Base-by-base conservation (phyloP, 2,329 filamentous ascomycete genomes). In the Pseudogymnoascus verrucosus region DNA sequence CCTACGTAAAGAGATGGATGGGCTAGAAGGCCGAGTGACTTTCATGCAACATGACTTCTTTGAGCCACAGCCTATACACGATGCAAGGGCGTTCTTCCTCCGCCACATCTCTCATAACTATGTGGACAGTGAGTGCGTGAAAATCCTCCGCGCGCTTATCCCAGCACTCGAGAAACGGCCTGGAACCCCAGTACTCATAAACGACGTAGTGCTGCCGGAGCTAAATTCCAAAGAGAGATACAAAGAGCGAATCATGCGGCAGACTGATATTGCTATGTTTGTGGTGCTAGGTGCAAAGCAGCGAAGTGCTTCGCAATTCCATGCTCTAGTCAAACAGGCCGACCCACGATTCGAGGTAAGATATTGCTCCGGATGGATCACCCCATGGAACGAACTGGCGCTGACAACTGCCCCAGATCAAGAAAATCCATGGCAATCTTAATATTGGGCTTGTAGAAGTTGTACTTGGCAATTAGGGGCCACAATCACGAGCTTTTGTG, bases 41-140 rank as follows among this genome's bases (percentile, higher is more conserved):
- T 76, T 75, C 63, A 63, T 69, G 57, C 60, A 67, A 12, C 74
- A 77, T 62, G 71, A 76, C 65, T 77, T 78, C 67, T 77, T 77
- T 65, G 62, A 68, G 23, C 64, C 70, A 6, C 75, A 78, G 65
- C 73, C 75, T 0, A 51, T 72, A 5, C 64, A 68, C 8, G 63
- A 69, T 12, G 72, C 73, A 7, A 65, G 69, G 44, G 70, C 72
- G 4, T 78, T 77, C 65, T 68, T 75, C 21, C 72, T 77, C 36
- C 72, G 76, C 23, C 73, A 71, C 65, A 71, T 77, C 10, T 66
- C 78, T 23, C 77, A 79, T 65, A 77, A 79, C 63, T 77, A 73
- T 74, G 69, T 69, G 19, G 75, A 78, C 61, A 67, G 69, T 19
- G 71, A 78, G 31, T 72, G 71, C 34, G 68, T 74, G n/a, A 69